phyloP scores from a whole-genome alignment of 2,329 filamentous ascomycete genomes.

The Pestalotiopsis sp. region DNA sequence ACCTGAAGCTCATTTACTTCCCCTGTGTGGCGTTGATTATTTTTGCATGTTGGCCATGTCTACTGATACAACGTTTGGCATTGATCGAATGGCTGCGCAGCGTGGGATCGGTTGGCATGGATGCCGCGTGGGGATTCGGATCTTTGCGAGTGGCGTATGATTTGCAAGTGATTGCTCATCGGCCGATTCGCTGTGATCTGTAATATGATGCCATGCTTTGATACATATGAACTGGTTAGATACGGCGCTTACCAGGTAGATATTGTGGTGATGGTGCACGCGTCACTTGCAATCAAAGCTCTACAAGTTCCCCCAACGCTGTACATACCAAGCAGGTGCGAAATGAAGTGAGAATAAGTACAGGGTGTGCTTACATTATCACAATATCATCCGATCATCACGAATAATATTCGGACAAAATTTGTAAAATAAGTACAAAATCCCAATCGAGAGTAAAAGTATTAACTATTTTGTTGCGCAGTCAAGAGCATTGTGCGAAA shows the following conservation, averaged over 20 bases:
- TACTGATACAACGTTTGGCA: background rate
- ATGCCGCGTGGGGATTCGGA: background rate
- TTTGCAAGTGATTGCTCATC: background rate
- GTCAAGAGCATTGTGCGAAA: no score
- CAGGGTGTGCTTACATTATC: no score
- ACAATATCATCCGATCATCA: no score
- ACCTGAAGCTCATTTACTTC: background rate
- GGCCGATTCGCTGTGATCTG: background rate
- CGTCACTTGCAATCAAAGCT: background rate
- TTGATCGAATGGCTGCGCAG: background rate
- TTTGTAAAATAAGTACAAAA: background rate
- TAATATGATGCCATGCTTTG: background rate
- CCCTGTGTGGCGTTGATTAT: background rate
- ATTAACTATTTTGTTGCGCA: no score
- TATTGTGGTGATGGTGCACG: background rate
- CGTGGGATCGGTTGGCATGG: background rate
- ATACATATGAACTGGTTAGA: background rate
- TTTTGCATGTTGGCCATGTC: background rate
- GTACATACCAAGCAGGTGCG: no score
- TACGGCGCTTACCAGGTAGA: background rate
- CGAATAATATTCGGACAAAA: background rate
- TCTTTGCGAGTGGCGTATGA: background rate
- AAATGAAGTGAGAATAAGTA: no score
- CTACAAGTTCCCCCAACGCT: no score
- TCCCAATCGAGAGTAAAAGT: no score